Evolutionary conservation across 345 rosid genomes (phyloP).

Genomic region (Aquilaria yunnanensis): DNA sequence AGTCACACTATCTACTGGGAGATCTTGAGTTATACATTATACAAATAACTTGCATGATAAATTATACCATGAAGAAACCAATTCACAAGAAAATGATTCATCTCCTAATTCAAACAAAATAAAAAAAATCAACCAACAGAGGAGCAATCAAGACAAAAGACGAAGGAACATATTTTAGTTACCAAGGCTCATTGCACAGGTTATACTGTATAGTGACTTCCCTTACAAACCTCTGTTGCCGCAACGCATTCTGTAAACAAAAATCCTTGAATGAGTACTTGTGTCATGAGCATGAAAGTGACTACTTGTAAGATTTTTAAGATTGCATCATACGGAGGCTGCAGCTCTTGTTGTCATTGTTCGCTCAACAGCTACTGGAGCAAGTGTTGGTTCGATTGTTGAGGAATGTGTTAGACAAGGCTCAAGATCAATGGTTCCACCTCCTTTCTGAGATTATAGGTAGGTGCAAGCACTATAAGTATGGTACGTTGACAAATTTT

Average conservation of each 20-base stretch:
- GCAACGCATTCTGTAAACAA: constrained; percentile 73
- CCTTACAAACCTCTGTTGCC: constrained; percentile 96
- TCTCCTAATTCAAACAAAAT: too few species aligned
- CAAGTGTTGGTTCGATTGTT: constrained; percentile 95
- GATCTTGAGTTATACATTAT: too few species aligned
- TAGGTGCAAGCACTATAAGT: constrained; percentile 1
- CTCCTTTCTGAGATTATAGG: constrained; percentile 69
- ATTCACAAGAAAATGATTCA: too few species aligned
- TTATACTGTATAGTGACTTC: constrained; percentile 99
- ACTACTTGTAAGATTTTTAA: too few species aligned
- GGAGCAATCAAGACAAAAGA: constrained; percentile 1
- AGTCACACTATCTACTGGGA: too few species aligned
- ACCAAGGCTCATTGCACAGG: constrained; percentile 99
- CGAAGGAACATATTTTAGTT: constrained; percentile 15
- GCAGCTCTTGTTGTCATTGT: constrained; percentile 99
- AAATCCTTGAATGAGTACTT: constrained; percentile 1
- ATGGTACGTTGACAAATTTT: neutral
- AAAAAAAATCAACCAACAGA: too few species aligned
- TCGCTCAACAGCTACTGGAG: constrained; percentile 97
- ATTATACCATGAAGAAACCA: too few species aligned
- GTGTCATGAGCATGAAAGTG: too few species aligned
- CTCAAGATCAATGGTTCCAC: constrained; percentile 91
- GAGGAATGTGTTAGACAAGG: constrained; percentile 96
- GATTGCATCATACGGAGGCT: constrained; percentile 65
- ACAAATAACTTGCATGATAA: too few species aligned